These are phyloP conservation scores for Sphaerulina populicola DNA, from an alignment of 2,329 filamentous ascomycete species.

Conservation along the genomic window DNA sequence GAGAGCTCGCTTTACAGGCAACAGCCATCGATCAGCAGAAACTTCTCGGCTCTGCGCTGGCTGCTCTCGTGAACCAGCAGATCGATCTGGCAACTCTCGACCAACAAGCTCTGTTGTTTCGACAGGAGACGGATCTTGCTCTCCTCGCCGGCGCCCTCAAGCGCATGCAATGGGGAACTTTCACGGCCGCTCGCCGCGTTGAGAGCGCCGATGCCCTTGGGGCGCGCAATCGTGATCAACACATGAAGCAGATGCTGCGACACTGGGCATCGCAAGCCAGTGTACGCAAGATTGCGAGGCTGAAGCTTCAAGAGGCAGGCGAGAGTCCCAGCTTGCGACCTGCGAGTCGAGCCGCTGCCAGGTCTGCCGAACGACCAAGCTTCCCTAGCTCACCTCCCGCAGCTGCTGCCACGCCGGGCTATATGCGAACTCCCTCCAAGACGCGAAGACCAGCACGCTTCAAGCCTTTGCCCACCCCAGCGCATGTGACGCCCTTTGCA, in stretches of 20 bases:
- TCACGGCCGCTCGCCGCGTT: slow-evolving; percentile 45
- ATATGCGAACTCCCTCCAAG: slow-evolving; percentile 41
- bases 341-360: slow-evolving; percentile 25
- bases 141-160: slow-evolving; percentile 44
- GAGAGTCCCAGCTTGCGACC: slow-evolving; percentile 27
- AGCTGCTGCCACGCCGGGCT: slow-evolving; percentile 28
- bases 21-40: slow-evolving; percentile 24
- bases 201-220: slow-evolving; percentile 48
- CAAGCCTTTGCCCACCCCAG: slow-evolving; percentile 27
- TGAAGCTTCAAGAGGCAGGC: neutral
- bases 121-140: slow-evolving; percentile 41
- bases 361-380: slow-evolving; percentile 18
- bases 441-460: slow-evolving; percentile 23
- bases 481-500: slow-evolving; percentile 26
- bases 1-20: slow-evolving; percentile 31
- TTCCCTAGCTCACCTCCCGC: slow-evolving; percentile 18
- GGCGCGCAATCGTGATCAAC: slow-evolving; percentile 47
- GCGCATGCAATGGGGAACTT: slow-evolving; percentile 51
- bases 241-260: slow-evolving; percentile 48
- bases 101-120: slow-evolving; percentile 40
- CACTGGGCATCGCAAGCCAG: slow-evolving; percentile 46
- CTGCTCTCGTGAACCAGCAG: slow-evolving; percentile 25
- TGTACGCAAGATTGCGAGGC: slow-evolving; percentile 20
- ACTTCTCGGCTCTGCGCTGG: slow-evolving; percentile 31
- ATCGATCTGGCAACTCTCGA: slow-evolving; percentile 28